Conservation (phyloP, 306 rosid species). For the Dalbergia cultrata region DNA sequence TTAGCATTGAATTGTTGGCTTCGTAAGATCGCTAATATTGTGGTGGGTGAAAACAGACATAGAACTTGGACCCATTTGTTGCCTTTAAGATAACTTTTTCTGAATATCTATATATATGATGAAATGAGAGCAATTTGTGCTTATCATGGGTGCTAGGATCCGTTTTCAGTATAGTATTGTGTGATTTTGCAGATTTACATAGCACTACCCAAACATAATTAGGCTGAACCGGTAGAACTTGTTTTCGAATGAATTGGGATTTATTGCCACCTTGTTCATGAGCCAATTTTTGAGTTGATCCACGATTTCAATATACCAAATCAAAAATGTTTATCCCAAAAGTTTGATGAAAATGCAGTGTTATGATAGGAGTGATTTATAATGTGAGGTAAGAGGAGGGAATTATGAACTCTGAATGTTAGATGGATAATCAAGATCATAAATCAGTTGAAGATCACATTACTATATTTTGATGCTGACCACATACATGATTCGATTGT, state of each 20-base stretch:
- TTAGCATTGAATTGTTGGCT: constrained; percentile 8
- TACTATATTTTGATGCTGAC: constrained; percentile 2
- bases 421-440: background rate
- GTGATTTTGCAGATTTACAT: background rate
- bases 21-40: constrained; percentile 25
- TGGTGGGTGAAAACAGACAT: constrained; percentile 3
- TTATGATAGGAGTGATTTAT: background rate
- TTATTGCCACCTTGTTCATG: constrained; percentile 9
- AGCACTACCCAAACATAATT: background rate
- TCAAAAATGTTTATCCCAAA: background rate
- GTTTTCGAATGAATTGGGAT: background rate
- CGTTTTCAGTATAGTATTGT: background rate
- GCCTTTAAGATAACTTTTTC: constrained; percentile 29
- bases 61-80: constrained; percentile 18
- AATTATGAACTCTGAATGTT: constrained; percentile 1
- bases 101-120: constrained; percentile 6
- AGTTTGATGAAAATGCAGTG: background rate
- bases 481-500: background rate
- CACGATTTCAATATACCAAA: background rate
- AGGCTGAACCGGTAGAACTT: background rate
- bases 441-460: background rate
- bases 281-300: constrained; percentile 20
- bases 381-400: constrained; percentile 1
- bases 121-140: background rate
- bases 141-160: constrained; percentile 20